Evolutionary conservation across 108 stramenopile species (phyloP), one percentile per base, ranked within the genome.

Genomic region (Nitzschia sp.): DNA sequence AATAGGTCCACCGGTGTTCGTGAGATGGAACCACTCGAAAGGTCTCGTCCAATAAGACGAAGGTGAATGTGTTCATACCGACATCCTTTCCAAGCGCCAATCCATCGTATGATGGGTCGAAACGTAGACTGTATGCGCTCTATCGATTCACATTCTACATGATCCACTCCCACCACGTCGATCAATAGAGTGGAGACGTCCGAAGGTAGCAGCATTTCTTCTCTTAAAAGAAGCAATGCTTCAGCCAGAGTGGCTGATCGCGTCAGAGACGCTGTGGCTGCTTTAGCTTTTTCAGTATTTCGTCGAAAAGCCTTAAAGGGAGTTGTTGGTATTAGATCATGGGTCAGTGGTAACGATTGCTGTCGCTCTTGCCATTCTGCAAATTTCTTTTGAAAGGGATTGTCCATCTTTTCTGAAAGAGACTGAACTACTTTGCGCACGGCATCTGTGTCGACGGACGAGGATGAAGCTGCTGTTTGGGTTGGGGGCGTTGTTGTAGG

Each of bases 181-280:
- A 94, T 78, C 58, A 75, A 56, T 22, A 90, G 60, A 28, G 26
- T 57, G 25, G 15, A 30, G 15, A 50, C 58, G 29, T 54, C 53
- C 11, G 35, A 23, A 3, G n/a, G 32, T 1, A 67, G 26, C 32
- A 63, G 29, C 9, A 44, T n/a, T 45, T 86, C 53, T 17, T 82
- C 56, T 3, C 73, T 67, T 56, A 89, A 64, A 28, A 86, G 77
- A 30, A 73, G 53, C 30, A 94, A 22, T 15, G 88, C 87, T 58
- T 94, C 88, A 16, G 88, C 83, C n/a, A 94, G 53, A 0, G 93
- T 91, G 25, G 88, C 88, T 45, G 88, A 82, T 15, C 90, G 76
- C 8, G 82, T 68, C 19, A 93, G 45, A 45, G 83, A 79, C 8
- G 82, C 76, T 27, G 89, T 85, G n/a, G 89, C 87, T 28, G 54